Evolutionary conservation across 2,329 filamentous ascomycete genomes (phyloP).

Genomic region (Sarocladiaceae sp.): DNA sequence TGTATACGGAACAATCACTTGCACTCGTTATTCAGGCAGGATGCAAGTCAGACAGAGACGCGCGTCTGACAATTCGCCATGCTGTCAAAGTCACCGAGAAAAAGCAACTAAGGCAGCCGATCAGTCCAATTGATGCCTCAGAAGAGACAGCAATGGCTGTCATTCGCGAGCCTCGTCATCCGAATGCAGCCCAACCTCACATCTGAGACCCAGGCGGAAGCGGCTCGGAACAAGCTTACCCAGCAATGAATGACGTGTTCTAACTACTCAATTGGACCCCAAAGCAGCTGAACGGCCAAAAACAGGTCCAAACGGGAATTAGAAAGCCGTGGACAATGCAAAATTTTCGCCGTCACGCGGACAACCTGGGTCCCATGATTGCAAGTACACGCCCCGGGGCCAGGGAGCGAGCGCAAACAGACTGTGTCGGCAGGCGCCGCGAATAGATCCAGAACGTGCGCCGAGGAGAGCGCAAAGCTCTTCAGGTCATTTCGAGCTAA

Average conservation of each 20-base stretch:
- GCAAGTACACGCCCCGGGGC: no score
- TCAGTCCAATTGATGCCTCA: no score
- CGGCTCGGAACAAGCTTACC: background rate
- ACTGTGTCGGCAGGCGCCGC: background rate
- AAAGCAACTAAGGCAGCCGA: background rate
- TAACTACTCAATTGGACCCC: background rate
- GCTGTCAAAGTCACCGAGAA: background rate
- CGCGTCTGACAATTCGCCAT: background rate
- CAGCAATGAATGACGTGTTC: background rate
- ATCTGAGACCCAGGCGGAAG: background rate
- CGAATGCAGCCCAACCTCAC: background rate
- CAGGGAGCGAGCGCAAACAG: background rate
- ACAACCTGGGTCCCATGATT: constrained; percentile 4
- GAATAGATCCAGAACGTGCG: constrained; percentile 7
- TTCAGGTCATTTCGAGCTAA: no score
- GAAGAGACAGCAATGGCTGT: no score
- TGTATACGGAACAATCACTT: background rate
- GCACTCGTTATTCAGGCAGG: background rate
- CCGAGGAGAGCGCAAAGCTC: no score
- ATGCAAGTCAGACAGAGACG: background rate
- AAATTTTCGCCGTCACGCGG: constrained; percentile 9
- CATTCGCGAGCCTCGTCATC: background rate
- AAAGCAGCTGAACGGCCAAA: background rate
- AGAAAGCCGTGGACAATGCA: background rate
- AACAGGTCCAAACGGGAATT: background rate